phyloP scores from a whole-genome alignment of 768 basidiomycete genomes.

The Saitozyma podzolica region DNA sequence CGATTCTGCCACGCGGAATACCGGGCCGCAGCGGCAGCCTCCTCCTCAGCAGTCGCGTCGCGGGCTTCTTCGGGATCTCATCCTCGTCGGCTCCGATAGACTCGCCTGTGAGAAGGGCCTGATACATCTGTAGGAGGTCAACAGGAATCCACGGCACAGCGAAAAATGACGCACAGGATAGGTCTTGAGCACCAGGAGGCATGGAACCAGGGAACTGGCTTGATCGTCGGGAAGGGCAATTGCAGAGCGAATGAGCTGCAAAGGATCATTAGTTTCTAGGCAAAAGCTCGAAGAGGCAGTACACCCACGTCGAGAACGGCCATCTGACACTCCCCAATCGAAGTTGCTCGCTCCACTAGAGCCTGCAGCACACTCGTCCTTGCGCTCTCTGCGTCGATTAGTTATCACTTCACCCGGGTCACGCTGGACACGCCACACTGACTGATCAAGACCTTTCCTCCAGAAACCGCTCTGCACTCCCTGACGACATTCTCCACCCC shows the following conservation, averaged over 20 bases:
- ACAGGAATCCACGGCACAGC: neutral
- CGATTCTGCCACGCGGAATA: slow-evolving; percentile 45
- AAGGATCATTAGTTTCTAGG: neutral
- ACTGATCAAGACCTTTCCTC: slow-evolving; percentile 66
- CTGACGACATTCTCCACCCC: slow-evolving; percentile 62
- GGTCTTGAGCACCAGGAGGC: slow-evolving; percentile 60
- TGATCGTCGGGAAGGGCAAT: slow-evolving; percentile 64
- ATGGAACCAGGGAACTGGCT: slow-evolving; percentile 63
- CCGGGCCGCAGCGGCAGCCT: slow-evolving; percentile 41
- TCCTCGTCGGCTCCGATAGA: slow-evolving; percentile 20
- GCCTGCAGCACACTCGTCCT: slow-evolving; percentile 78
- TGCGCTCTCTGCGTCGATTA: slow-evolving; percentile 59
- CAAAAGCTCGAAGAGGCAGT: neutral
- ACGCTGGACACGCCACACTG: slow-evolving; percentile 49
- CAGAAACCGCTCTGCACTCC: slow-evolving; percentile 63
- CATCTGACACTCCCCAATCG: slow-evolving; percentile 57
- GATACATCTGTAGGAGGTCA: slow-evolving; percentile 35
- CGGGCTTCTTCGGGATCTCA: slow-evolving; percentile 16
- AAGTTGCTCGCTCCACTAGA: slow-evolving; percentile 66
- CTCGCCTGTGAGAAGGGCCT: slow-evolving; percentile 33
- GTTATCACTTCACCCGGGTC: slow-evolving; percentile 48
- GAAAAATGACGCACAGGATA: slow-evolving; percentile 41
- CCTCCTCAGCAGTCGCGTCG: slow-evolving; percentile 41
- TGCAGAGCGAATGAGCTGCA: slow-evolving; percentile 63
- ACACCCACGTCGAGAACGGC: slow-evolving; percentile 63